These are phyloP conservation scores for Terana coerulea DNA, from an alignment of 768 basidiomycete genomes.

Conservation along the genomic window DNA sequence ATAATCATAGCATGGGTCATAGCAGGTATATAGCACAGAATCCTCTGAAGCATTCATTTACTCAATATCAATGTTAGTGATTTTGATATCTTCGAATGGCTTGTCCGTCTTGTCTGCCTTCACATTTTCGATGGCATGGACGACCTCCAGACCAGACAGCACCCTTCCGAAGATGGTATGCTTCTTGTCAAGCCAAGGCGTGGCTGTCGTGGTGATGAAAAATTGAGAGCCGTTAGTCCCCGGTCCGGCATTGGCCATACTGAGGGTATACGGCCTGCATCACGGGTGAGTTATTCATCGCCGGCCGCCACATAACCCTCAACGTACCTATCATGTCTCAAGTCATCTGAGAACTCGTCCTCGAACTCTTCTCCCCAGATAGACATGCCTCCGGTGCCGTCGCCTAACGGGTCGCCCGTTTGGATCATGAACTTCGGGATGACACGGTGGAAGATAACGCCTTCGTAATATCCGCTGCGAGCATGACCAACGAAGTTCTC, in stretches of 20 bases:
- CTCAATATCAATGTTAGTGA: constrained; percentile 73
- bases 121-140: constrained; percentile 90
- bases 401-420: constrained; percentile 92
- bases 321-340: constrained; percentile 84
- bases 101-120: constrained; percentile 83
- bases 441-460: constrained; percentile 93
- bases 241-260: constrained; percentile 93
- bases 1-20: constrained; percentile 6
- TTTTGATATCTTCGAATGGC: constrained; percentile 92
- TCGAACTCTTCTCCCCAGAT: constrained; percentile 92
- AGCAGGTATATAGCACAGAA: constrained; percentile 18
- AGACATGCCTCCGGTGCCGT: constrained; percentile 88
- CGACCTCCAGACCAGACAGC: constrained; percentile 80
- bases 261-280: constrained; percentile 85
- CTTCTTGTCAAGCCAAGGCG: constrained; percentile 90
- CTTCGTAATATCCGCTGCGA: constrained; percentile 87
- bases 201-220: constrained; percentile 95
- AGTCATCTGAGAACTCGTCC: constrained; percentile 87
- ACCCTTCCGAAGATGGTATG: constrained; percentile 93
- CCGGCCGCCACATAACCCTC: constrained; percentile 1
- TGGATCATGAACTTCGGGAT: constrained; percentile 99
- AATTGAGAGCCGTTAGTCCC: constrained; percentile 95
- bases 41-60: constrained; percentile 28
- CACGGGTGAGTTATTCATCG: background rate
- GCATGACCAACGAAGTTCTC: constrained; percentile 97